Base-by-base conservation (phyloP, 768 basidiomycete species). In the Tephrocybe sp. region DNA sequence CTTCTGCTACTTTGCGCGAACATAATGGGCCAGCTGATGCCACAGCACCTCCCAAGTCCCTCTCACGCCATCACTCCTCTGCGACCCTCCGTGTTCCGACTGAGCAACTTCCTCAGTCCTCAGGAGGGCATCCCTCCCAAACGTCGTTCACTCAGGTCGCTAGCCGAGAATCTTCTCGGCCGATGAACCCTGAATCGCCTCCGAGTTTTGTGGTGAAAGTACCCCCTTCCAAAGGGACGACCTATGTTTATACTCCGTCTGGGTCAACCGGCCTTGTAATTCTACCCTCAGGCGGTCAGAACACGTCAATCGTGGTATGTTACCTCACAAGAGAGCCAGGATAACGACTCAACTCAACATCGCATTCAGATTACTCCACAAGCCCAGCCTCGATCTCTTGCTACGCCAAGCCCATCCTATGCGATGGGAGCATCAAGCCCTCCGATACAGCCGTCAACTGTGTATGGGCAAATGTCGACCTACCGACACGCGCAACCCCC, bases 181-280 rank as follows among this genome's bases (percentile, higher is more conserved):
- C 18, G 20, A 17, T 9, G 18, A 11, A 21, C 3, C 3, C 18
- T 17, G 25, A 24, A 17, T 25, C 49, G 5, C 23, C 49, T 17
- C n/a, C 50, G 23, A 20, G 41, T 15, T 52, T 28, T 34, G 12
- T 55, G 28, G 34, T 56, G 38, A 40, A 30, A 3, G 30, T 51
- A 0, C 47, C 57, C 3, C 42, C 39, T 3, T 30, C 50, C 12
- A 34, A 39, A 0, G 34, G 28, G 40, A 25, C 50, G 3, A 51
- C 57, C 8, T 50, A 53, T 15, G 42, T 58, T 12, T 56, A 55
- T 24, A 40, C 54, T 23, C 44, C 54, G 1, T 38, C 50, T 1
- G 44, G 51, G 7, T 43, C 56, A 4, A 34, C 44, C 1, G 57
- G 57, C 3, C 17, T 58, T 3, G 53, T 55, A 7, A 44, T 56